Evolutionary conservation across 805 yeast genomes (phyloP), one percentile per base, ranked within the genome.

Genomic region (Lachancea waltii): DNA sequence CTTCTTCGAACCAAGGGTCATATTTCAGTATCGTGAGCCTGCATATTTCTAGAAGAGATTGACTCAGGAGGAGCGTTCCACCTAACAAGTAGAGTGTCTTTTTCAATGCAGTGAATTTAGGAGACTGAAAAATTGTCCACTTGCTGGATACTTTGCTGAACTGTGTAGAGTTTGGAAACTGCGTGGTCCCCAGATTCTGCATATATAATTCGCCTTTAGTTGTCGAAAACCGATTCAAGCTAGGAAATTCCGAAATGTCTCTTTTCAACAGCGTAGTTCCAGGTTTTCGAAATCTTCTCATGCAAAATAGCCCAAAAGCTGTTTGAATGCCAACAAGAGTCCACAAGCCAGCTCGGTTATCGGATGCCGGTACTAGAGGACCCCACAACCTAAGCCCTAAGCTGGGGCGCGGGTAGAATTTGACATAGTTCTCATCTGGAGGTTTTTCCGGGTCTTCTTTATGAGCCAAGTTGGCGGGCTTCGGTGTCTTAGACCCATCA

Each of bases 1-100:
- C 84, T 50, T 81, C 86, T 22, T 77, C 85, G 18, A 60, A 67
- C 89, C 89, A 81, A 7, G 89, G 89, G 51, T 81, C 89, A 43
- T 64, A 66, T 29, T 67, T 67, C 10, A 67, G 36, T 34, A 67
- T 20, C 6, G 47, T 49, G 27, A 79, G 47, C 38, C 89, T 63
- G 11, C 74, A 64, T 5, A 68, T 47, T 49, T 81, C 90, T 24
- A 80, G 52, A 3, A 77, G 72, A 2, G 82, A 65, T 38, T 72
- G 70, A 44, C 73, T 70, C n/a, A 77, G 51, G 11, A 75, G 47
- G 14, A 65, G 60, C 0, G 73, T 44, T 6, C 85, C 85, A 1
- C 62, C 47, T 0, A 63, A 25, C 1, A 62, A 41, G 33, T 67
- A 69, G 5, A 56, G 39, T 2, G 53, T 43, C 24, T 62, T 62